These are phyloP conservation scores for Acacia crassicarpa DNA, from an alignment of 306 rosid genomes.

Conservation along the genomic window DNA sequence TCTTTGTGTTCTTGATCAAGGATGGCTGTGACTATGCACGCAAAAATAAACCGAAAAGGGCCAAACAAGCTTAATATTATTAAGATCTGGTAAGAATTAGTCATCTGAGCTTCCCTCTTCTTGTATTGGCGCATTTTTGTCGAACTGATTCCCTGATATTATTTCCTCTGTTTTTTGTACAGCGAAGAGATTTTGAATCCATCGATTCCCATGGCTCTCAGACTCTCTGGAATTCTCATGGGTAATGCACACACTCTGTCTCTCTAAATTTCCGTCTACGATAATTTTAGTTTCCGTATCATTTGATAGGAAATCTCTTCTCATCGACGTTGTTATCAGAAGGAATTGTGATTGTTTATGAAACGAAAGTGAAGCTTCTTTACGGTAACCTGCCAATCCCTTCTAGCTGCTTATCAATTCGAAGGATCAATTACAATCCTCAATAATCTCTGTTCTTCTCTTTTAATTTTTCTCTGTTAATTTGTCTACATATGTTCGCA, in stretches of 20 bases:
- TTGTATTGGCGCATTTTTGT: not conserved
- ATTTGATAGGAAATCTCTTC: conserved; percentile 11
- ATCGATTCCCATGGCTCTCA: conserved; percentile 86
- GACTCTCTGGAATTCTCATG: conserved; percentile 97
- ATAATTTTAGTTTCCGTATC: conserved; percentile 2
- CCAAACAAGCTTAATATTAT: conserved; percentile 68
- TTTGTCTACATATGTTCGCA: conserved; percentile 25
- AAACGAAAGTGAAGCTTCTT: conserved; percentile 83
- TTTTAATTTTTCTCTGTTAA: not conserved
- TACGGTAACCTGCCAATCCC: conserved; percentile 44
- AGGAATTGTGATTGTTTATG: conserved; percentile 88
- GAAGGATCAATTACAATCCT: not conserved
- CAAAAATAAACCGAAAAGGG: conserved; percentile 68
- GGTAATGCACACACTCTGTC: conserved; percentile 43
- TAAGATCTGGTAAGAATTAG: conserved; percentile 62
- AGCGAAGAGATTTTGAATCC: conserved; percentile 92
- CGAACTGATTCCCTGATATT: not conserved
- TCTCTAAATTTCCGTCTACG: not conserved
- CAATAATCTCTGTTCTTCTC: not conserved
- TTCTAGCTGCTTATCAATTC: not conserved
- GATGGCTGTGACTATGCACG: conserved; percentile 24
- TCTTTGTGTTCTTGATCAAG: not conserved
- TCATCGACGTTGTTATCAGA: conserved; percentile 46
- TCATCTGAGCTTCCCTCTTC: not conserved
- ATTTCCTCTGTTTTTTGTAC: conserved; percentile 19